A percentile compares a stretch with the other conserved stretches of the same genome.
These are phyloP conservation scores for Theobroma cacao DNA, from an alignment of 345 rosid species.

Conservation along the genomic window DNA sequence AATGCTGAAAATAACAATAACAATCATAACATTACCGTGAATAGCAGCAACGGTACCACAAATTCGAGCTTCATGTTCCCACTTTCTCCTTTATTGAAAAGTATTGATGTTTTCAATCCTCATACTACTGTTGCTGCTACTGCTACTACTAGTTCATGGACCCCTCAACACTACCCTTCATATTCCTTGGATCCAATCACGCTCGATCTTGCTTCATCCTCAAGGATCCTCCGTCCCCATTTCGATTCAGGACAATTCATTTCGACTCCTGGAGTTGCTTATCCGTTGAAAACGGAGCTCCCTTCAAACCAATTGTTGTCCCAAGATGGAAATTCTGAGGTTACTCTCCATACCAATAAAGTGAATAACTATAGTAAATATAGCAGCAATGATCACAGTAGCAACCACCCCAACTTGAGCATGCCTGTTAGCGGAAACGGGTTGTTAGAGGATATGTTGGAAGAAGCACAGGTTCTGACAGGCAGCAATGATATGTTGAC, in stretches of 20 bases:
- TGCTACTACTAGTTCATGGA: slow-evolving; percentile 16
- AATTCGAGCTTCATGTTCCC: slow-evolving; percentile 27
- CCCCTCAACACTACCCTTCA: slow-evolving; percentile 15
- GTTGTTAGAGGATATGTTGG: slow-evolving; percentile 55
- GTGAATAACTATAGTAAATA: not conserved
- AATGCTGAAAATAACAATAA: not conserved
- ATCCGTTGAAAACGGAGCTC: slow-evolving; percentile 53
- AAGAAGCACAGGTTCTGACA: slow-evolving; percentile 42
- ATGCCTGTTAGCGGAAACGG: slow-evolving; percentile 27
- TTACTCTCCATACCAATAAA: slow-evolving; percentile 5
- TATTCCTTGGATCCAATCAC: slow-evolving; percentile 26
- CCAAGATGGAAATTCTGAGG: slow-evolving; percentile 22
- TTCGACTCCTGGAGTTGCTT: slow-evolving; percentile 21
- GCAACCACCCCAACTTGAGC: slow-evolving; percentile 8
- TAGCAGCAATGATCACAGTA: not conserved
- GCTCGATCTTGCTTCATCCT: slow-evolving; percentile 12
- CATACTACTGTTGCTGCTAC: slow-evolving; percentile 10
- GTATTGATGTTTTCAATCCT: slow-evolving; percentile 22
- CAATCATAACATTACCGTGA: not conserved
- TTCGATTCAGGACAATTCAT: slow-evolving; percentile 31
- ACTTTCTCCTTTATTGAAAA: slow-evolving; percentile 29
- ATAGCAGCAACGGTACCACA: not conserved
- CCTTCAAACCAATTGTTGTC: slow-evolving; percentile 64
- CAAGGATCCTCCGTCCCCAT: slow-evolving; percentile 20
- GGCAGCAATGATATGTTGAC: slow-evolving; percentile 29